Percentiles rank a stretch among this genome's conserved stretches.
phyloP scores from a whole-genome alignment of 1,284 basidiomycete species.

The Tylopilus orsonianus region DNA sequence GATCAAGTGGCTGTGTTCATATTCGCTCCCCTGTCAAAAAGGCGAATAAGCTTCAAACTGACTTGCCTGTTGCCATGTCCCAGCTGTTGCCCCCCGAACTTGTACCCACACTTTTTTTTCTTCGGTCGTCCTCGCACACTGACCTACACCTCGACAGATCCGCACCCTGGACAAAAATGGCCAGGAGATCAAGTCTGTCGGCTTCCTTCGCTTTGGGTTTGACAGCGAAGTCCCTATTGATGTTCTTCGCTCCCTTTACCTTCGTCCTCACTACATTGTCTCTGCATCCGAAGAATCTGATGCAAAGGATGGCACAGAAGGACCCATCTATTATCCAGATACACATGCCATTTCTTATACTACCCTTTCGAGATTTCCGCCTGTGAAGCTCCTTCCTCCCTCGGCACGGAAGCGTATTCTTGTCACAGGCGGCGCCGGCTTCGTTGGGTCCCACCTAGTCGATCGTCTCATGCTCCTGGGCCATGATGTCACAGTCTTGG shows the following conservation, averaged over 20 bases:
- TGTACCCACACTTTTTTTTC: constrained; percentile 11
- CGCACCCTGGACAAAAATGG: constrained; percentile 72
- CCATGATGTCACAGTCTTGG: constrained; percentile 95
- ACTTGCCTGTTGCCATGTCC: constrained; percentile 27
- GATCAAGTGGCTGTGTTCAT: constrained; percentile 22
- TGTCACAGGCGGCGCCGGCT: constrained; percentile 94
- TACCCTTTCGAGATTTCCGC: constrained; percentile 86
- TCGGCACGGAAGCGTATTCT: constrained; percentile 84
- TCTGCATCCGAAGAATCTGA: constrained; percentile 42
- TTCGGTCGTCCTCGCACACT: constrained; percentile 6
- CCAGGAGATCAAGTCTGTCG: constrained; percentile 74
- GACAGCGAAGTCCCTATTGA: constrained; percentile 81
- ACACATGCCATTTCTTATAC: constrained; percentile 85
- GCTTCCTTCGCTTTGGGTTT: constrained; percentile 83
- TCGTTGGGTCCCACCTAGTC: constrained; percentile 96
- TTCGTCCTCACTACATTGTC: constrained; percentile 75
- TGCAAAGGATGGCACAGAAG: constrained; percentile 43
- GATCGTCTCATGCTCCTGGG: constrained; percentile 97
- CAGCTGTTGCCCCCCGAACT: constrained; percentile 20
- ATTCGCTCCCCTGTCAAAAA: constrained; percentile 2
- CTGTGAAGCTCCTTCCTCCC: constrained; percentile 83
- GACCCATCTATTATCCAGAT: constrained; percentile 75
- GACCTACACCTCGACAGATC: constrained; percentile 40
- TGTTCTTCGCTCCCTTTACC: constrained; percentile 79
- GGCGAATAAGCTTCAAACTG: too few relatives aligned